Evolutionary conservation across 2,329 filamentous ascomycete genomes (phyloP), one percentile per base, ranked within the genome.

Genomic region (Pseudogymnoascus sp.): DNA sequence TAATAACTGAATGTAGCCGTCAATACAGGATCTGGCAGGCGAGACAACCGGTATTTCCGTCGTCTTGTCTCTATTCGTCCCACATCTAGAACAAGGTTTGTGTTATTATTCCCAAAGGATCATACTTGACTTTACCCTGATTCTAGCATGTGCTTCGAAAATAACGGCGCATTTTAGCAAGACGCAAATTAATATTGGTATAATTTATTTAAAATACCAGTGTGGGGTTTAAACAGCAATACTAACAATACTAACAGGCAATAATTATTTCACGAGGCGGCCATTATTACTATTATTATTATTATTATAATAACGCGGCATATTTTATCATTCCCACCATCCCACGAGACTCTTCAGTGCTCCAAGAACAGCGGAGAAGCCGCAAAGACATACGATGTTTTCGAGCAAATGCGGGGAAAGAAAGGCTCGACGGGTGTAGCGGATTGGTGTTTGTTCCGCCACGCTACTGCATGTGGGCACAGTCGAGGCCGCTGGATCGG

Each of bases 381-480:
- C n/a, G 25, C n/a, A 34, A n/a, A n/a, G n/a, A n/a, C n/a, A 57
- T 10, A 57, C 28, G 51, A 31, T 34, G 10, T 34, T 54, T 57
- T 10, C 7, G n/a, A 19, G 28, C 51, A 57, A 57, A 57, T 57
- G 51, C 51, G 28, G 51, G 51, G 51, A 57, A 57, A 21, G 16
- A 57, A 57, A 57, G 28, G n/a, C 51, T 57, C 51, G 28, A 57
- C 51, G 51, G 51, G 51, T 57, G 51, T 34, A 57, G 36, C 45
- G 45, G 51, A 36, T 57, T 28, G 51, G 51, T 57, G 28, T 21
- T 16, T 57, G n/a, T 57, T 57, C 51, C 28, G 51, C 51, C n/a
- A 21, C 51, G 51, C 51, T 57, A 57, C 51, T 57, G 51, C 51
- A 57, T 57, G 51, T 57, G 51, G 51, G 51, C 51, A 36, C 11